phyloP scores from a whole-genome alignment of 441 rosid genomes.

The Cnidoscolus chayamansa region DNA sequence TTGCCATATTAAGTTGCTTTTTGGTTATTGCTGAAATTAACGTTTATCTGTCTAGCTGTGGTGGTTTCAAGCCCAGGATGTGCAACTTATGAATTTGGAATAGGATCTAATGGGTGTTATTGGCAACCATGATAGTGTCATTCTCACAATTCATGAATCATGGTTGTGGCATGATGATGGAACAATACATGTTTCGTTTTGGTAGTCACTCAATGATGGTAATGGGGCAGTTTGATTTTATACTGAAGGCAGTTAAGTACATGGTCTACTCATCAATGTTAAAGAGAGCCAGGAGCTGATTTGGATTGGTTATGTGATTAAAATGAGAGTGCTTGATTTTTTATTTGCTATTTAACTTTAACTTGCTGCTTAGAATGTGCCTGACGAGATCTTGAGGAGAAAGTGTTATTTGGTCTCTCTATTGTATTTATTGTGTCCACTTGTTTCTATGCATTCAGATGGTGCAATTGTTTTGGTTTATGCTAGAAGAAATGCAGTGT shows the following conservation, averaged over 20 bases:
- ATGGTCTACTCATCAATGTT: neutral
- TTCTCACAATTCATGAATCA: neutral
- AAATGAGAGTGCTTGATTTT: neutral
- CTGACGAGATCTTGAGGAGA: neutral
- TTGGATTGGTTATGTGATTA: neutral
- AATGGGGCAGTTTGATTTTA: neutral
- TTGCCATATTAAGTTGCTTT: neutral
- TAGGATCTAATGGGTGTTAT: neutral
- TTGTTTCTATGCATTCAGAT: neutral
- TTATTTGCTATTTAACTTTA: neutral
- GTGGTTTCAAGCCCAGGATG: neutral
- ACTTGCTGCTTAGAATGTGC: neutral
- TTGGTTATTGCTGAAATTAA: no score
- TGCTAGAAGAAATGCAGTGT: neutral
- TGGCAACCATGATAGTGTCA: neutral
- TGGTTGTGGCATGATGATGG: neutral
- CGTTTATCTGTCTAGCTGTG: neutral
- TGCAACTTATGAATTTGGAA: neutral
- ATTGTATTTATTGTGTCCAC: neutral
- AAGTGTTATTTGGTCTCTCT: neutral
- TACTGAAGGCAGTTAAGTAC: neutral
- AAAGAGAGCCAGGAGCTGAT: neutral
- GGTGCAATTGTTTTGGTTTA: neutral
- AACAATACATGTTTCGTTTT: no score
- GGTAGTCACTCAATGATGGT: neutral